Percentiles rank a stretch among this genome's conserved stretches.
phyloP scores from a whole-genome alignment of 2,329 filamentous ascomycete genomes.

The Fusarium pseudocircinatum region DNA sequence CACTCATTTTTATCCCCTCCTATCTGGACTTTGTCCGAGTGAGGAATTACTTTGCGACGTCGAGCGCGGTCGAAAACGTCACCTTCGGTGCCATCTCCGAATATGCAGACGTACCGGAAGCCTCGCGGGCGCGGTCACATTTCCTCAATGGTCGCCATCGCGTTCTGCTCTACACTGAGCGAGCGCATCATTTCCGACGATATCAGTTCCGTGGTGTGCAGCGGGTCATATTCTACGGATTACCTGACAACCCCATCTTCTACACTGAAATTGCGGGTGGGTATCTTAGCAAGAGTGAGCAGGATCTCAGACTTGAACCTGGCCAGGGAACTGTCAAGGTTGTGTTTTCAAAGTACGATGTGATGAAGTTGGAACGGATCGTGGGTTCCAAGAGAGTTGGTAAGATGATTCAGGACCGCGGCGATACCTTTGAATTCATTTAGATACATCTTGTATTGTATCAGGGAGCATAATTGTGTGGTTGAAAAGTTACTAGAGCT shows the following conservation, averaged over 20 bases:
- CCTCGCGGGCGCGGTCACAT: conserved; percentile 85
- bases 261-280: conserved; percentile 80
- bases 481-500: conserved; percentile 5
- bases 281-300: conserved; percentile 69
- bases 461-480: neutral
- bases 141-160: conserved; percentile 85
- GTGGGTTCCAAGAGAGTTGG: conserved; percentile 83
- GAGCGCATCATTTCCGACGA: conserved; percentile 96
- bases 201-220: conserved; percentile 84
- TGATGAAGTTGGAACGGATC: conserved; percentile 86
- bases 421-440: conserved; percentile 95
- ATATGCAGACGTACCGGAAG: conserved; percentile 82
- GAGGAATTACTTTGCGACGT: conserved; percentile 88
- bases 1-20: conserved; percentile 88
- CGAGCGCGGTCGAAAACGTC: conserved; percentile 62
- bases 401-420: conserved; percentile 83
- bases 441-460: conserved; percentile 52
- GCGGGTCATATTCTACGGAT: conserved; percentile 85
- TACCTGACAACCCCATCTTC: conserved; percentile 88
- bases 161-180: conserved; percentile 89
- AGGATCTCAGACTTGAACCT: conserved; percentile 63
- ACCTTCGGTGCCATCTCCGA: conserved; percentile 84
- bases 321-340: conserved; percentile 68
- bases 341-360: conserved; percentile 90
- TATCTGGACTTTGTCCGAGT: conserved; percentile 96